Base-by-base conservation (phyloP, 1,284 basidiomycete genomes). In the Boletus smithii region DNA sequence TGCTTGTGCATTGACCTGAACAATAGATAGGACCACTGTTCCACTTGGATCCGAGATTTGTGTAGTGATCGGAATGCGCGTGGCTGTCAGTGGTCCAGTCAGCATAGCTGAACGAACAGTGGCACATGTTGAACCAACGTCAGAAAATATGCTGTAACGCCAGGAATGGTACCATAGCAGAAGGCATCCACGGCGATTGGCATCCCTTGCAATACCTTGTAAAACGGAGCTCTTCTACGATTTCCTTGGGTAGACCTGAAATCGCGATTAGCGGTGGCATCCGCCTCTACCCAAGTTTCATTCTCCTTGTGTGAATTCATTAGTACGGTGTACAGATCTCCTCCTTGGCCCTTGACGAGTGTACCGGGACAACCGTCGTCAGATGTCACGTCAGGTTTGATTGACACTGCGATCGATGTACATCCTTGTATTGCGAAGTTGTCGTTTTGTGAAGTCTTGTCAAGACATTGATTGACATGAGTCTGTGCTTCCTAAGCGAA, bases 191-290 rank as follows among this genome's bases (percentile, higher is more conserved):
- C 94, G 6, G 93, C 88, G 37, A 98, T 90, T 1, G 95, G 93
- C 94, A 98, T 97, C 3, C 97, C 95, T 55, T 92, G 89, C 54
- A 99, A 70, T n/a, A 94, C 80, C 71, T 97, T 97, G 70, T 95
- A 97, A 64, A 97, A 97, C 0, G 94, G 94, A 1, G 92, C 91
- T 48, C 83, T 84, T 43, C 89, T 72, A 32, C 85, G 75, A 23
- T 76, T 77, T n/a, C 75, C 76, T 39, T 76, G 79, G 10, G 68
- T 73, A 3, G 73, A 64, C 17, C 71, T 71, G 54, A 73, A 73
- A 46, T 66, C 71, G 20, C 72, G 73, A 45, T 77, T 73, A 54
- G 83, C 79, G 1, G 67, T 71, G 13, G n/a, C n/a, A n/a, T 80
- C 77, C 0, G 85, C 91, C 61, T 91, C 88, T 60, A 84, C 86